Conservation (phyloP, 495 filamentous ascomycete species). For the Penicillium tannophilum region DNA sequence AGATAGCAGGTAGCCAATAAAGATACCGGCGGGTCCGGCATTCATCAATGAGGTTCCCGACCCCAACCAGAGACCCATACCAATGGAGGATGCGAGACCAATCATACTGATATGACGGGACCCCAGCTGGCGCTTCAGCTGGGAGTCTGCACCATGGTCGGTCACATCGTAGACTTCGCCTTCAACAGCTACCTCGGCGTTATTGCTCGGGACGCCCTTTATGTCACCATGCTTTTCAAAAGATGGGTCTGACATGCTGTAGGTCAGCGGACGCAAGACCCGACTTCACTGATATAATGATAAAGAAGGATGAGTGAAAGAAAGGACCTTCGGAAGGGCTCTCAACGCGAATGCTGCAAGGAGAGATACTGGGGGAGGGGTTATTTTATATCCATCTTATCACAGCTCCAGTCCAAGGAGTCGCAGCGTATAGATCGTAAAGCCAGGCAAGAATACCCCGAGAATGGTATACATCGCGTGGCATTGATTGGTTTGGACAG, state of each 20-base stretch:
- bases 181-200: not conserved
- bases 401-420: not conserved
- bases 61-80: slow-evolving; percentile 32
- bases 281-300: not conserved
- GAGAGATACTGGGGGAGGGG: not conserved
- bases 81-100: slow-evolving; percentile 36
- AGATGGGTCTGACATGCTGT: slow-evolving; percentile 3
- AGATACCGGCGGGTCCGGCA: slow-evolving; percentile 35
- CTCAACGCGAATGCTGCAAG: not conserved
- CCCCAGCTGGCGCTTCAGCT: slow-evolving; percentile 29
- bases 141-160: slow-evolving; percentile 30
- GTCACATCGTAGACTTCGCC: slow-evolving; percentile 2
- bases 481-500: not conserved
- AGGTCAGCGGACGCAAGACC: not conserved
- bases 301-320: not conserved
- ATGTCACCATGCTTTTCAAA: not conserved
- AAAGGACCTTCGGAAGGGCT: not conserved
- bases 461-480: not conserved
- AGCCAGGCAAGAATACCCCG: not conserved
- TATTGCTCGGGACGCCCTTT: not conserved
- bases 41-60: slow-evolving; percentile 27
- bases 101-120: slow-evolving; percentile 39
- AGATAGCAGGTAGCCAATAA: slow-evolving; percentile 52
- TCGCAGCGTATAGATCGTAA: not conserved
- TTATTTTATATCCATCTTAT: not conserved